Conservation (phyloP, 371 early-diverging fungal species). For the Rhizomucor miehei region DNA sequence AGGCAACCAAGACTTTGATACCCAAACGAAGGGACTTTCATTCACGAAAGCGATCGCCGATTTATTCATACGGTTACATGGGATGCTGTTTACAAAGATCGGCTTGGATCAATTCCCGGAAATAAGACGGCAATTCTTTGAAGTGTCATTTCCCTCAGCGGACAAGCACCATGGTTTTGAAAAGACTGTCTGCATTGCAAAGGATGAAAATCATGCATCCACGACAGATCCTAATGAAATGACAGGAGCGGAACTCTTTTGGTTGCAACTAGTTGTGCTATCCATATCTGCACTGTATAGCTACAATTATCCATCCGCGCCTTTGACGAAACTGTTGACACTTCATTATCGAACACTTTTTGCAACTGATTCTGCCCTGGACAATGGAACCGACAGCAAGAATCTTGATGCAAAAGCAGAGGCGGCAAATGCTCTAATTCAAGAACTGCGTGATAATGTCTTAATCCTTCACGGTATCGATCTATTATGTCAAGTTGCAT, state of each 20-base stretch:
- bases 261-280: slow-evolving; percentile 49
- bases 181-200: background rate
- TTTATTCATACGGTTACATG: slow-evolving; percentile 55
- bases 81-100: slow-evolving; percentile 67
- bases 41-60: slow-evolving; percentile 24
- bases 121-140: slow-evolving; percentile 33
- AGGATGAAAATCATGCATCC: too few species aligned
- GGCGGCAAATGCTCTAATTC: slow-evolving; percentile 9
- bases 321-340: slow-evolving; percentile 36
- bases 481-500: slow-evolving; percentile 33
- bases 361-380: background rate
- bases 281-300: slow-evolving; percentile 52
- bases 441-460: slow-evolving; percentile 22
- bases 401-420: slow-evolving; percentile 2
- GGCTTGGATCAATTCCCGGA: slow-evolving; percentile 57
- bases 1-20: slow-evolving; percentile 11
- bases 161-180: background rate
- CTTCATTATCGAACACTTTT: slow-evolving; percentile 12
- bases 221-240: too few species aligned
- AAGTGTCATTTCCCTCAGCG: slow-evolving; percentile 18
- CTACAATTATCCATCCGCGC: slow-evolving; percentile 52
- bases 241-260: slow-evolving; percentile 33
- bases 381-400: background rate
- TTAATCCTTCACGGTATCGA: slow-evolving; percentile 33
- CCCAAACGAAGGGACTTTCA: background rate